A percentile compares a stretch with the other conserved stretches of the same genome.
phyloP scores from a whole-genome alignment of 805 yeast species.

The Sporopachydermia lactativora region DNA sequence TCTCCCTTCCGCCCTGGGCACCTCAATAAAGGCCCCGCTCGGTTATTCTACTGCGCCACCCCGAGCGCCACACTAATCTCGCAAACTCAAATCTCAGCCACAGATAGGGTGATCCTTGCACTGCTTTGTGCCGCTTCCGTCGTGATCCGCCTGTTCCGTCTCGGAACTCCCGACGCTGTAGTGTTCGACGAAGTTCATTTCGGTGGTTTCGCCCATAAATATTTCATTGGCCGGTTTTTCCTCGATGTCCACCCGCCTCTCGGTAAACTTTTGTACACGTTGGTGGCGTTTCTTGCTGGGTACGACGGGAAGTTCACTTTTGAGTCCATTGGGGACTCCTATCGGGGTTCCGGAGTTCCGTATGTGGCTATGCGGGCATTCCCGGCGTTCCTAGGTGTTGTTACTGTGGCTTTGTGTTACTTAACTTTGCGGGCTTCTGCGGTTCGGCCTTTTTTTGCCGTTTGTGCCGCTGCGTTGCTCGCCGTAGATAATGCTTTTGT shows the following conservation, averaged over 20 bases:
- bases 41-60: too few relatives aligned
- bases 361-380: slow-evolving; percentile 43
- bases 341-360: slow-evolving; percentile 36
- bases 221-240: slow-evolving; percentile 48
- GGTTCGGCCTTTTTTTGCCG: slow-evolving; percentile 28
- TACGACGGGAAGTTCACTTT: slow-evolving; percentile 60
- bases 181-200: slow-evolving; percentile 92
- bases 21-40: too few relatives aligned
- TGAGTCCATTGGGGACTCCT: slow-evolving; percentile 48
- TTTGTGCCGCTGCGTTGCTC: slow-evolving; percentile 34
- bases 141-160: slow-evolving; percentile 42
- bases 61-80: slow-evolving; percentile 15
- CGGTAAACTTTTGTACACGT: slow-evolving; percentile 64
- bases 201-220: slow-evolving; percentile 90
- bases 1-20: too few relatives aligned
- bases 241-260: slow-evolving; percentile 76
- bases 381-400: slow-evolving; percentile 41
- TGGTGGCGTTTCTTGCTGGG: slow-evolving; percentile 52
- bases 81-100: slow-evolving; percentile 14
- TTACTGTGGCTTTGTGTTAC: slow-evolving; percentile 37
- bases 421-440: slow-evolving; percentile 40
- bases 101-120: slow-evolving; percentile 28
- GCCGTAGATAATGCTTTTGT: slow-evolving; percentile 52
- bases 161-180: slow-evolving; percentile 63
- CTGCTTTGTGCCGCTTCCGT: slow-evolving; percentile 37